phyloP scores from a whole-genome alignment of 2,329 filamentous ascomycete species.

The Corynespora cassiicola region DNA sequence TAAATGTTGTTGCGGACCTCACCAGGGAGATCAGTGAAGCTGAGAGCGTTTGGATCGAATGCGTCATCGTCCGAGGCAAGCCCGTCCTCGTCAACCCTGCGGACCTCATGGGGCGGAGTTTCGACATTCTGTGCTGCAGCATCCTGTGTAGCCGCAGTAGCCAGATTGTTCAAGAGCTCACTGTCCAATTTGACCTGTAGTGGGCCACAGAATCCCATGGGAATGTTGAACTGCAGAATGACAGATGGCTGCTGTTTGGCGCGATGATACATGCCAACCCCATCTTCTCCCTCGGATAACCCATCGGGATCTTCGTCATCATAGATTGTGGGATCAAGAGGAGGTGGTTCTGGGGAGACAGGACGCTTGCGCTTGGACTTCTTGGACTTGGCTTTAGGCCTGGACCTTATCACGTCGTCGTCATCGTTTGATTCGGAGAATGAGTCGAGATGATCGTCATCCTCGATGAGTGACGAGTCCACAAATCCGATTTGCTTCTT shows the following conservation, averaged over 20 bases:
- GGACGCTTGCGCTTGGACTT: constrained; percentile 44
- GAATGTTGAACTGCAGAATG: constrained; percentile 54
- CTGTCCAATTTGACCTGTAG: constrained; percentile 52
- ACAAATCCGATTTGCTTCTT: constrained; percentile 46
- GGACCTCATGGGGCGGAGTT: too few relatives aligned
- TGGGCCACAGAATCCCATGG: constrained; percentile 53
- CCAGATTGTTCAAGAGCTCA: too few relatives aligned
- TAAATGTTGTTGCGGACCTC: constrained; percentile 59
- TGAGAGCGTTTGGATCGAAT: too few relatives aligned
- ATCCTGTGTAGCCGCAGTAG: neutral
- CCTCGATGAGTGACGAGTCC: constrained; percentile 46
- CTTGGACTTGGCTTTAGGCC: constrained; percentile 24
- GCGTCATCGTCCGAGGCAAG: too few relatives aligned
- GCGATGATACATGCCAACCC: constrained; percentile 17
- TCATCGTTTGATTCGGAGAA: constrained; percentile 39
- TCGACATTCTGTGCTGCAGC: too few relatives aligned
- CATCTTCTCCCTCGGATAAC: constrained; percentile 35
- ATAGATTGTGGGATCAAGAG: constrained; percentile 39
- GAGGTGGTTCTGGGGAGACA: constrained; percentile 43
- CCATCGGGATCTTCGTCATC: constrained; percentile 34
- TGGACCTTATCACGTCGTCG: too few relatives aligned
- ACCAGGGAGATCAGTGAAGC: constrained; percentile 38
- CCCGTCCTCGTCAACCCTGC: too few relatives aligned
- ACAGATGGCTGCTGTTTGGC: constrained; percentile 32
- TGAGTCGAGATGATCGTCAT: constrained; percentile 32